phyloP scores from a whole-genome alignment of 768 basidiomycete species.

The Auricularia sp. region DNA sequence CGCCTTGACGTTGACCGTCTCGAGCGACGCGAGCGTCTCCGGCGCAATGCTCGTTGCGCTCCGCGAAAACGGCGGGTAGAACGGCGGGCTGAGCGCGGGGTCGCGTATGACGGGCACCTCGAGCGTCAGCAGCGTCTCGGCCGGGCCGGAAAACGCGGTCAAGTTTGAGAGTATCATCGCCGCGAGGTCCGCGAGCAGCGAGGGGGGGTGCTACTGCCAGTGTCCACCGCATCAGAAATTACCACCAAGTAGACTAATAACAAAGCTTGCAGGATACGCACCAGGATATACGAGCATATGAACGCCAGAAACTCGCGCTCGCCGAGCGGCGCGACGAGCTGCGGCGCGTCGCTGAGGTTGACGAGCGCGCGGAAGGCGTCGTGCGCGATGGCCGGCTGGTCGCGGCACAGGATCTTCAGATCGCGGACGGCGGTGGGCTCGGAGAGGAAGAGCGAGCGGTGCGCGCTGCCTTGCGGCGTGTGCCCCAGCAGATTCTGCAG shows the following conservation, averaged over 20 bases:
- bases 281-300: slow-evolving; percentile 82
- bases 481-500: slow-evolving; percentile 75
- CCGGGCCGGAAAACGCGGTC: slow-evolving; percentile 48
- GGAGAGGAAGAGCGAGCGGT: slow-evolving; percentile 67
- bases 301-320: slow-evolving; percentile 70
- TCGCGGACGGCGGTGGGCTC: slow-evolving; percentile 68
- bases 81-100: slow-evolving; percentile 38
- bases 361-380: slow-evolving; percentile 91
- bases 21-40: slow-evolving; percentile 54
- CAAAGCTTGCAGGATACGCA: slow-evolving; percentile 30
- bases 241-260: not conserved
- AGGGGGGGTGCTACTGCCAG: slow-evolving; percentile 66
- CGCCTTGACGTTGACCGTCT: slow-evolving; percentile 46
- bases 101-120: slow-evolving; percentile 54
- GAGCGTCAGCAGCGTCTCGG: slow-evolving; percentile 52
- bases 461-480: slow-evolving; percentile 58
- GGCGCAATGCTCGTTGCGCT: slow-evolving; percentile 73
- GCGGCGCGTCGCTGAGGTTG: slow-evolving; percentile 80
- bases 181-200: slow-evolving; percentile 86
- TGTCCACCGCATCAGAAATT: not conserved
- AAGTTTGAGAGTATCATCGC: slow-evolving; percentile 98
- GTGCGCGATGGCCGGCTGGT: slow-evolving; percentile 86
- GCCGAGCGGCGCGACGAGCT: slow-evolving; percentile 54
- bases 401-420: slow-evolving; percentile 78
- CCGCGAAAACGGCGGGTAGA: slow-evolving; percentile 68